These are phyloP conservation scores for Candida ascalaphidarum DNA, from an alignment of 805 yeast genomes.

Conservation along the genomic window DNA sequence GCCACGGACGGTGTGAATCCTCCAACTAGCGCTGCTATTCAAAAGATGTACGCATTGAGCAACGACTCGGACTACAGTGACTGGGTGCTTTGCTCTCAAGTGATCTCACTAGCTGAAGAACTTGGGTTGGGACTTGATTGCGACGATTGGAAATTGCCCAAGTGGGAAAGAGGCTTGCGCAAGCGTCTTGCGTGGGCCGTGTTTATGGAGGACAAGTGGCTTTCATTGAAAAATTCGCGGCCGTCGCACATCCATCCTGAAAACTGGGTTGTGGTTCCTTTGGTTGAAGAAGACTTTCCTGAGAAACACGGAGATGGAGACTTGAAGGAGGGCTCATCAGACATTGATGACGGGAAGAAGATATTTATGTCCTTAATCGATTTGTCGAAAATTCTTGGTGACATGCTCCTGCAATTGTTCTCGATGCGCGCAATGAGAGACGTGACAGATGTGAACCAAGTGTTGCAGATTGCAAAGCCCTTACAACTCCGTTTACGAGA, in stretches of 20 bases:
- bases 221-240: conserved; percentile 68
- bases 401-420: conserved; percentile 64
- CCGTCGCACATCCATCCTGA: conserved; percentile 71
- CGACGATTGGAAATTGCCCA: conserved; percentile 83
- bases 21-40: conserved; percentile 2
- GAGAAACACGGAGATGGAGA: conserved; percentile 52
- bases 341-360: conserved; percentile 61
- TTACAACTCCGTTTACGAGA: conserved; percentile 59
- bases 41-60: too few species aligned
- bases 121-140: conserved; percentile 89
- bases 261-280: conserved; percentile 72
- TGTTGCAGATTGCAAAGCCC: conserved; percentile 74
- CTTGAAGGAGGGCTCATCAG: conserved; percentile 51
- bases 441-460: conserved; percentile 52
- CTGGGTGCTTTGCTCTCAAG: conserved; percentile 82
- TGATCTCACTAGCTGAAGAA: conserved; percentile 83
- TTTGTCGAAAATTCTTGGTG: conserved; percentile 59
- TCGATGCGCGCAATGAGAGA: conserved; percentile 57
- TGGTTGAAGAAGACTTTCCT: conserved; percentile 73
- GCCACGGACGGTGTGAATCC: conserved; percentile 1
- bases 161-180: conserved; percentile 90
- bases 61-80: conserved; percentile 46
- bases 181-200: conserved; percentile 94
- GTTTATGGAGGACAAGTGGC: conserved; percentile 88
- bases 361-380: conserved; percentile 63